Base-by-base conservation (phyloP, 495 filamentous ascomycete genomes). In the Xylaria venustula region DNA sequence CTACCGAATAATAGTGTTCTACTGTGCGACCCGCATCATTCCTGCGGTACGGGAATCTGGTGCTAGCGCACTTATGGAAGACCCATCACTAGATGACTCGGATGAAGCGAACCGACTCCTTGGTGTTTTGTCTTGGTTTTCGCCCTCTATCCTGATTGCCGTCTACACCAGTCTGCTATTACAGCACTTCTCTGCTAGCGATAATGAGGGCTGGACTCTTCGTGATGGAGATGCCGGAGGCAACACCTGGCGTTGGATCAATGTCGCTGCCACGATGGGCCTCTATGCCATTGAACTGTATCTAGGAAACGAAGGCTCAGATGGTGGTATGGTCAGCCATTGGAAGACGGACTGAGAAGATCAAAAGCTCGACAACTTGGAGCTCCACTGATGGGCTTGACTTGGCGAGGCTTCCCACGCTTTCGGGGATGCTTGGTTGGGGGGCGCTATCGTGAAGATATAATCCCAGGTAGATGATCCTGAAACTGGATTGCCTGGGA, bases 151-250 rank as follows among this genome's bases (percentile, higher is more conserved):
- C 51, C 82, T 98, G 12, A 89, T 98, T 46, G 87, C 93, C 2
- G 92, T 97, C 23, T 98, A 98, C 70, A 98, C 94, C n/a, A 96
- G 92, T 72, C 79, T 98, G 14, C 72, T 98, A 28, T 88, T 98
- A 81, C 93, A 97, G 73, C 94, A 98, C 72, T 96, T 98, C 66
- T 88, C 89, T 14, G 85, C 85, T 8, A 91, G 82, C 47, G 70
- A 65, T 57, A 77, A 70, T 41, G 90, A 93, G 62, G 95, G 91
- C 85, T 96, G 90, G 91, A 92, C 85, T 36, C 71, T 84, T 57
- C 88, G 92, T 67, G 90, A 88, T 17, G 88, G 87, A 1, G 87
- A 88, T 56, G 85, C 86, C 14, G 92, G 91, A 9, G 89, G 91
- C 1, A 93, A 94, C 67, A 78, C 92, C 2, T 96, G 91, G 90